phyloP scores from a whole-genome alignment of 805 yeast species.

The Ogataea nakhonphanomensis region DNA sequence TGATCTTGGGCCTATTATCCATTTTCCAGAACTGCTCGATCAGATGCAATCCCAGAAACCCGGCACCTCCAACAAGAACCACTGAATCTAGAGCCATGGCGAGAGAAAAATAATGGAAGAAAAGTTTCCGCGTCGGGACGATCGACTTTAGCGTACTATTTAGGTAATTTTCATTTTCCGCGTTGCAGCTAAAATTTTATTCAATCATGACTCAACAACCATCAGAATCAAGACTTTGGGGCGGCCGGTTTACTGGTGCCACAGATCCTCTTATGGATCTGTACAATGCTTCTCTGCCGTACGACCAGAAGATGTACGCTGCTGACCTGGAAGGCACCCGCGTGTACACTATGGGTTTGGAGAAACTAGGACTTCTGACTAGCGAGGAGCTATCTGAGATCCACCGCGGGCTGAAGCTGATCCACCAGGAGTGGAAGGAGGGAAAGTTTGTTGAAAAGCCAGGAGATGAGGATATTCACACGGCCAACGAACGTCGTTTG shows the following conservation, averaged over 20 bases:
- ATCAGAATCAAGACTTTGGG: conserved; percentile 84
- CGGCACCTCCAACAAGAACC: conserved; percentile 91
- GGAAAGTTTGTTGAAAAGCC: conserved; percentile 67
- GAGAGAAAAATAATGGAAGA: neutral
- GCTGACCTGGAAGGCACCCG: conserved; percentile 94
- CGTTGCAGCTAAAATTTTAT: conserved; percentile 8
- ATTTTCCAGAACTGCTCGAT: conserved; percentile 76
- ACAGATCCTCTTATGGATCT: conserved; percentile 97
- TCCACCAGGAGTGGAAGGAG: conserved; percentile 78
- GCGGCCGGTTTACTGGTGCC: conserved; percentile 96
- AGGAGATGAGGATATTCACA: conserved; percentile 97
- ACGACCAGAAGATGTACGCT: conserved; percentile 90
- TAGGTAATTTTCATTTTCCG: conserved; percentile 6
- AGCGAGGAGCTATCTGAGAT: conserved; percentile 72
- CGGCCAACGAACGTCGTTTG: conserved; percentile 96
- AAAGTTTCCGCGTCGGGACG: conserved; percentile 1
- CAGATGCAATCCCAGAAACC: conserved; percentile 88
- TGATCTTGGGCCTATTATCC: conserved; percentile 66
- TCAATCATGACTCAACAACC: conserved; percentile 35
- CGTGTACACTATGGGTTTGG: conserved; percentile 85
- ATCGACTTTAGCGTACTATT: neutral
- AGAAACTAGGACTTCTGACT: conserved; percentile 72
- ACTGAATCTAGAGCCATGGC: conserved; percentile 47
- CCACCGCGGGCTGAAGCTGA: conserved; percentile 73
- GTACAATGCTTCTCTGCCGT: conserved; percentile 94